These are phyloP conservation scores for Hordeum marinum DNA, from an alignment of 176 grass and related monocot species.

Conservation along the genomic window DNA sequence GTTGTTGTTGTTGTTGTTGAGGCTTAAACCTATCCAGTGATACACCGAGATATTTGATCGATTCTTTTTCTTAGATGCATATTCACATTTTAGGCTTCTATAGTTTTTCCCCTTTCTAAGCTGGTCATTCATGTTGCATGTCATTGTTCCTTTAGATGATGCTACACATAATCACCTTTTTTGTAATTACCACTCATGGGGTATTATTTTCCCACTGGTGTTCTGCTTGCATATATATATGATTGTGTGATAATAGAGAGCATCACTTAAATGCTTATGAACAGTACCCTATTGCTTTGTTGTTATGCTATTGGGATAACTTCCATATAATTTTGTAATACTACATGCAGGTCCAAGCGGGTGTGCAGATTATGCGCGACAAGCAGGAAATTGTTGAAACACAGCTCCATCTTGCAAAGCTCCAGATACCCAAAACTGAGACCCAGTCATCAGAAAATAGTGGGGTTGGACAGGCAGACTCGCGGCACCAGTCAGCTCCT, in stretches of 20 bases:
- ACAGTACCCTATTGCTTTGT: not conserved
- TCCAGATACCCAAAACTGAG: slow-evolving; percentile 41
- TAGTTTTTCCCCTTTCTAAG: not conserved
- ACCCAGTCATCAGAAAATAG: slow-evolving; percentile 21
- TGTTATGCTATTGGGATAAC: not conserved
- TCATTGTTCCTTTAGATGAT: not conserved
- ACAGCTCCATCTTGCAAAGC: slow-evolving; percentile 72
- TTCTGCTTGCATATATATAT: not conserved
- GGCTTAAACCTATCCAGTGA: not conserved
- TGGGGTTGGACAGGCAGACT: slow-evolving; percentile 17
- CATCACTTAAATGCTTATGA: not conserved
- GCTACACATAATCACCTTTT: not conserved
- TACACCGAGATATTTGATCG: not conserved
- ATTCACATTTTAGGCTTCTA: not conserved
- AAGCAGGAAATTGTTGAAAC: slow-evolving; percentile 84
- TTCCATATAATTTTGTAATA: not conserved
- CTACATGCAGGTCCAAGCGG: slow-evolving; percentile 61
- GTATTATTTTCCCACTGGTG: not conserved
- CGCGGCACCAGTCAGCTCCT: slow-evolving; percentile 18
- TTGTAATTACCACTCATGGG: not conserved
- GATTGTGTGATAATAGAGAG: not conserved
- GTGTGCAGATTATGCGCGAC: slow-evolving; percentile 74
- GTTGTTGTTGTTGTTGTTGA: no score
- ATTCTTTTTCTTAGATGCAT: not conserved
- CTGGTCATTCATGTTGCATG: not conserved